Percentiles rank a stretch among this genome's conserved stretches.
Conservation (phyloP, 257 asterid genomes). For the Phtheirospermum japonicum region DNA sequence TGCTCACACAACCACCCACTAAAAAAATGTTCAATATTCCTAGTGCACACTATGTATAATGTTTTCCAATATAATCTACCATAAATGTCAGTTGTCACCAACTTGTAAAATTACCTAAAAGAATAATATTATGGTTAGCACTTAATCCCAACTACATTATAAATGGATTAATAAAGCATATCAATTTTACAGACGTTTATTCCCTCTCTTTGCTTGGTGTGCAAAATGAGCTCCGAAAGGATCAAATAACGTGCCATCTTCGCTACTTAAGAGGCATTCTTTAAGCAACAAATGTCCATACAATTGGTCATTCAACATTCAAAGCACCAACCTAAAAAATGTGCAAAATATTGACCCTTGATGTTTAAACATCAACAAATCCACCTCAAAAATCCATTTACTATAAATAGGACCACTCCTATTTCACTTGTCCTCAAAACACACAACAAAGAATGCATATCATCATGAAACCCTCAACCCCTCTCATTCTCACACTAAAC, state of each 20-base stretch:
- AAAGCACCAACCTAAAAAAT: conserved; percentile 3
- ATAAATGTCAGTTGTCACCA: too few relatives aligned
- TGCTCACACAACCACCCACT: too few relatives aligned
- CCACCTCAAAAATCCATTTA: conserved; percentile 19
- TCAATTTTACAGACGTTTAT: too few relatives aligned
- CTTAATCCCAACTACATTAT: too few relatives aligned
- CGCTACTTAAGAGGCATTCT: conserved; percentile 21
- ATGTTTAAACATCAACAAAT: conserved; percentile 14
- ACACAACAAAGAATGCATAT: too few relatives aligned
- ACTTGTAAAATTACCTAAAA: too few relatives aligned
- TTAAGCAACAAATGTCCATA: conserved; percentile 31
- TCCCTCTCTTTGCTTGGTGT: not conserved
- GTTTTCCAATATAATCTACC: too few relatives aligned
- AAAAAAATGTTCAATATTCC: too few relatives aligned
- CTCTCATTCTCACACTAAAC: conserved; percentile 26
- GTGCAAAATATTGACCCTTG: conserved; percentile 22
- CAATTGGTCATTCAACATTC: conserved; percentile 27
- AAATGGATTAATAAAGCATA: too few relatives aligned
- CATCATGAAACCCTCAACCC: conserved; percentile 27
- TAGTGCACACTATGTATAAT: too few relatives aligned
- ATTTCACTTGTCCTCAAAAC: not conserved
- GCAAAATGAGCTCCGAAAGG: conserved; percentile 9
- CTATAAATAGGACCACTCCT: not conserved
- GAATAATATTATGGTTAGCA: too few relatives aligned
- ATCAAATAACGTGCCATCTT: conserved; percentile 30